phyloP scores from a whole-genome alignment of 768 basidiomycete genomes.

The Steccherinum ochraceum region DNA sequence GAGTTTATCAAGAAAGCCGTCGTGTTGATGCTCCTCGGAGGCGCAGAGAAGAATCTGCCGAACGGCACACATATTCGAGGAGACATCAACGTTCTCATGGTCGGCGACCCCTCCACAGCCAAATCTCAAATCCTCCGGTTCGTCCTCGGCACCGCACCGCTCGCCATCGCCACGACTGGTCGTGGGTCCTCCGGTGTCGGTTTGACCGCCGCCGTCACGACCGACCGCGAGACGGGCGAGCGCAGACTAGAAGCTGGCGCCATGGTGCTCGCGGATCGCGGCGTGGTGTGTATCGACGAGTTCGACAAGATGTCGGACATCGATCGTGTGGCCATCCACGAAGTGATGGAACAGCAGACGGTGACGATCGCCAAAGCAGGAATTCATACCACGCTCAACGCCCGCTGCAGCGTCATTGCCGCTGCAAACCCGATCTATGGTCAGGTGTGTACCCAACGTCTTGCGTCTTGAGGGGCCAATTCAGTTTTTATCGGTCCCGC shows the following conservation, averaged over 20 bases:
- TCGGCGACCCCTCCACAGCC: slow-evolving; percentile 98
- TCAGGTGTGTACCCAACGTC: too few relatives aligned
- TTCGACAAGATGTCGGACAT: slow-evolving; percentile 99
- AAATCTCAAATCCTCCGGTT: slow-evolving; percentile 96
- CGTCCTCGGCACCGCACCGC: slow-evolving; percentile 89
- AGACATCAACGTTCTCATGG: slow-evolving; percentile 99
- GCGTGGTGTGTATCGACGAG: slow-evolving; percentile 99
- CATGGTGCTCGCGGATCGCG: slow-evolving; percentile 98
- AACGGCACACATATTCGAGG: slow-evolving; percentile 99
- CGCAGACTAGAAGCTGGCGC: slow-evolving; percentile 96
- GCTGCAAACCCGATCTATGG: slow-evolving; percentile 99
- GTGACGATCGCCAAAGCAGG: slow-evolving; percentile 99
- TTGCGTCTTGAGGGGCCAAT: too few relatives aligned
- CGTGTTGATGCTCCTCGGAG: slow-evolving; percentile 87
- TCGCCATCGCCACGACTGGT: slow-evolving; percentile 98
- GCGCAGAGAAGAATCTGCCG: slow-evolving; percentile 94
- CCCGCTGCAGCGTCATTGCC: slow-evolving; percentile 94
- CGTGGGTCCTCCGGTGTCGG: slow-evolving; percentile 98
- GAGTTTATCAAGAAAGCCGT: slow-evolving; percentile 95
- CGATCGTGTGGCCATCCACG: slow-evolving; percentile 98
- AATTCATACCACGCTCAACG: slow-evolving; percentile 97
- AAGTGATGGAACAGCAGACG: slow-evolving; percentile 99
- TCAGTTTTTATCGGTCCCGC: slow-evolving; percentile 2
- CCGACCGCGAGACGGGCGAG: slow-evolving; percentile 96
- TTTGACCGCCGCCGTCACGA: slow-evolving; percentile 97